Evolutionary conservation across 2,329 filamentous ascomycete species (phyloP).

Genomic region (Alternaria metachromatica): DNA sequence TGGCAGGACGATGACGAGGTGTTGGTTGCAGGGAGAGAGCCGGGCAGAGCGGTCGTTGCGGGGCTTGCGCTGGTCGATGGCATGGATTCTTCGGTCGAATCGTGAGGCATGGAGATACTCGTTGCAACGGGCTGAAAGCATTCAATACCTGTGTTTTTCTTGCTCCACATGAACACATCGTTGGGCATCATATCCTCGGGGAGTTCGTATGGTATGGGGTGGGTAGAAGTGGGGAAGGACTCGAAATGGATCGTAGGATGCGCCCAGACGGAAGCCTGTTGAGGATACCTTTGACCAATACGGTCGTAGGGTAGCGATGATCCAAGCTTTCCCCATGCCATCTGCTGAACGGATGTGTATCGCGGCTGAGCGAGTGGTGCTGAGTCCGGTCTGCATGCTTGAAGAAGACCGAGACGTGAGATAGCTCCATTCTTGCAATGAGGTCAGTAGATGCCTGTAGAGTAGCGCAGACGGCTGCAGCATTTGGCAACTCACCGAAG

Average conservation of each 20-base stretch:
- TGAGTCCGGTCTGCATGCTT: conserved; percentile 5
- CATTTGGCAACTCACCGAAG: conserved; percentile 4
- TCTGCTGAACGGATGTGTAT: background rate
- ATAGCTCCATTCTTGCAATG: conserved; percentile 13
- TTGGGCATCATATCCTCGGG: conserved; percentile 11
- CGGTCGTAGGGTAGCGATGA: background rate
- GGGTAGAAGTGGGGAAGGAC: background rate
- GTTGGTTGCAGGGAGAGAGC: background rate
- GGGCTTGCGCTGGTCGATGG: background rate
- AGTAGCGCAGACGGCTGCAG: background rate
- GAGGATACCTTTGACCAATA: background rate
- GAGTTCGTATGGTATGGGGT: background rate
- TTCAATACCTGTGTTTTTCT: conserved; percentile 4
- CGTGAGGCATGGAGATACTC: background rate
- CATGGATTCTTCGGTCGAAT: background rate
- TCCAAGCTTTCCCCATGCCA: conserved; percentile 5
- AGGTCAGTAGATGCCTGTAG: background rate
- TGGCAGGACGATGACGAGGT: background rate
- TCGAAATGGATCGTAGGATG: background rate
- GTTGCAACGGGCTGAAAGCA: conserved; percentile 2
- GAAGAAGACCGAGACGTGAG: conserved; percentile 17
- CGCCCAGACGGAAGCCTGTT: conserved; percentile 1
- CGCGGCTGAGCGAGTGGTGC: background rate
- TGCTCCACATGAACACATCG: conserved; percentile 13
- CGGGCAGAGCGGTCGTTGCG: background rate